phyloP scores from a whole-genome alignment of 2,329 filamentous ascomycete genomes.

The Colletotrichum truncatum region DNA sequence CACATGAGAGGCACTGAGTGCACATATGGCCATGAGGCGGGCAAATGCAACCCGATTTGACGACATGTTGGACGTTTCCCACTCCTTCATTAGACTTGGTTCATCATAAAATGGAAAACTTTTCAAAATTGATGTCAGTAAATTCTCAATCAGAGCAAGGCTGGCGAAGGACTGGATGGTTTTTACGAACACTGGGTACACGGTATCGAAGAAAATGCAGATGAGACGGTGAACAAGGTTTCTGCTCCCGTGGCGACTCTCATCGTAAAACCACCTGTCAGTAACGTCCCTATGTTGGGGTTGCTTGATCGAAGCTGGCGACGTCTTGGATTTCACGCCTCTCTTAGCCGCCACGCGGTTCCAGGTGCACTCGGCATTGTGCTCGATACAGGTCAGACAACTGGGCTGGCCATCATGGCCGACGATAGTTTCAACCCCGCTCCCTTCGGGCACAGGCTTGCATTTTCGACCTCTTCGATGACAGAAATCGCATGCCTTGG shows the following conservation, averaged over 20 bases:
- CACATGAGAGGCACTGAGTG: conserved; percentile 56
- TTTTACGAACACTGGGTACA: conserved; percentile 29
- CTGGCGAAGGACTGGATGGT: not conserved
- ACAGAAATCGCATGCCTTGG: conserved; percentile 33
- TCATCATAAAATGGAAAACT: conserved; percentile 60
- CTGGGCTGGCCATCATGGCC: conserved; percentile 7
- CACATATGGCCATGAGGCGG: conserved; percentile 60
- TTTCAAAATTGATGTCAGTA: not conserved
- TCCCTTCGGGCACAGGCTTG: conserved; percentile 26
- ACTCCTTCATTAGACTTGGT: conserved; percentile 50
- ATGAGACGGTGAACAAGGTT: conserved; percentile 22
- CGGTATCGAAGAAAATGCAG: conserved; percentile 31
- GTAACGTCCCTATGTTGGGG: not conserved
- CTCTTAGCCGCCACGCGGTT: conserved; percentile 28
- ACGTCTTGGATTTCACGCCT: conserved; percentile 31
- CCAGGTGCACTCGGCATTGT: conserved; percentile 31
- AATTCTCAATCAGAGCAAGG: not conserved
- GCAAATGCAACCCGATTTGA: conserved; percentile 49
- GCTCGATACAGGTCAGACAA: conserved; percentile 32
- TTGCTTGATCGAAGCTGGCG: conserved; percentile 6
- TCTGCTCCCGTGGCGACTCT: conserved; percentile 25
- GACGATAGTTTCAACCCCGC: not conserved
- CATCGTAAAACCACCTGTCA: conserved; percentile 29
- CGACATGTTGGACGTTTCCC: conserved; percentile 46
- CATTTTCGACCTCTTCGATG: conserved; percentile 31